Evolutionary conservation across 345 rosid genomes (phyloP), one percentile per base, ranked within the genome.

Genomic region (Cardamine resedifolia): DNA sequence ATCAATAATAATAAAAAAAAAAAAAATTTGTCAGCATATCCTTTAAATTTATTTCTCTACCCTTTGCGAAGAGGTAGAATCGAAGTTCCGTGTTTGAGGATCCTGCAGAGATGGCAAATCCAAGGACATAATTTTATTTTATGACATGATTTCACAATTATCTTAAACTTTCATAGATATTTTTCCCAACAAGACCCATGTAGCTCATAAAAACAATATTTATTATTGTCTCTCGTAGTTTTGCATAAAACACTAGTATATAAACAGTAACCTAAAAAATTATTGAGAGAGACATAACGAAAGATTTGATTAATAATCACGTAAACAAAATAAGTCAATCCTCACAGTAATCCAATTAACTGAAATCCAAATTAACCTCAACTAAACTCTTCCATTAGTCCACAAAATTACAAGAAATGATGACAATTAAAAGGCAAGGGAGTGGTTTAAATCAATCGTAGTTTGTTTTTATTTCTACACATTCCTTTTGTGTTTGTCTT

Each of bases 401-500:
- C 67, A 64, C 53, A 64, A 64, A 56, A 57, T 38, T 56, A 76
- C 80, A 76, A 70, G 19, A 70, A 70, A 64, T 62, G 71, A 70
- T 70, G 80, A 76, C 76, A 70, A 39, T 70, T 76, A 70, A 76
- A 76, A 64, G 70, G 66, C 62, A 70, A 64, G 61, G 80, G 76
- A 76, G 80, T 76, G 72, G 80, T 76, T 76, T 58, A 48, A 67
- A 62, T 68, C 71, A 62, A 21, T 34, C 45, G 44, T 62, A 11
- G 45, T 45, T 75, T 21, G 63, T 21, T 58, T 26, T 19, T 36
- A 24, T 76, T 34, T 70, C 66, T 57, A 39, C 64, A 70, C 62
- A 76, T 64, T 70, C 71, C 62, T 39, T 64, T 70, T 76, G 68
- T 76, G 75, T 58, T 76, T 76, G 80, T 76, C 80, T 44, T 76